These are phyloP conservation scores for Silene noctiflora DNA, from an alignment of 179 eudicot species.

Conservation along the genomic window DNA sequence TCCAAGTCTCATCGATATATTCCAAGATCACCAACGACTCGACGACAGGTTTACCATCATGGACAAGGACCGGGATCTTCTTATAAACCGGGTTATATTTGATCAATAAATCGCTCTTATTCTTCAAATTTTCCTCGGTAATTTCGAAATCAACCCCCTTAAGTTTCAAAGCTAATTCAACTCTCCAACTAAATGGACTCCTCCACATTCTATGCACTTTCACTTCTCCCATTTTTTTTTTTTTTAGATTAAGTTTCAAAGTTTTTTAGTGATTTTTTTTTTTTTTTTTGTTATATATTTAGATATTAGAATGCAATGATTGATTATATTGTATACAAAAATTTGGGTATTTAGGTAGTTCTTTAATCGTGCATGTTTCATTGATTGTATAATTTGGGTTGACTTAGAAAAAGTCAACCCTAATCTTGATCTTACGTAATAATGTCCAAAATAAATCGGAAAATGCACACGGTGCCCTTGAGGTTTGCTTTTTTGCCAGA, in stretches of 20 bases:
- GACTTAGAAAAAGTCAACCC: no score
- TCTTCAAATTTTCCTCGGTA: constrained; percentile 22
- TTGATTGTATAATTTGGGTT: no score
- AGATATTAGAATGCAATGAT: no score
- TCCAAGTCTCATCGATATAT: constrained; percentile 35
- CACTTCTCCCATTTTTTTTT: constrained; percentile 1
- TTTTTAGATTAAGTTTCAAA: no score
- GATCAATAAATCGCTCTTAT: constrained; percentile 25
- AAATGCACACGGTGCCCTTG: no score
- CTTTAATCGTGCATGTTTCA: no score
- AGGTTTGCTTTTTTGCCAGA: no score
- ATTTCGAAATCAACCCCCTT: constrained; percentile 15
- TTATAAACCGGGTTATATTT: constrained; percentile 31
- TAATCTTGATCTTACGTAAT: no score
- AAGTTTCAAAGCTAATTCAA: constrained; percentile 15
- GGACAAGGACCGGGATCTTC: constrained; percentile 30
- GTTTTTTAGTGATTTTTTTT: not conserved
- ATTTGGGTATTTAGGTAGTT: no score
- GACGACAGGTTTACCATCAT: constrained; percentile 16
- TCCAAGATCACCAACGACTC: constrained; percentile 33
- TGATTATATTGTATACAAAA: no score
- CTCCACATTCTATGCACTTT: constrained; percentile 6
- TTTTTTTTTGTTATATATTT: not conserved
- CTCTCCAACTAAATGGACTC: constrained; percentile 18
- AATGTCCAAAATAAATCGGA: no score